These are phyloP conservation scores for Thelonectria olida DNA, from an alignment of 2,329 filamentous ascomycete species.

Conservation along the genomic window DNA sequence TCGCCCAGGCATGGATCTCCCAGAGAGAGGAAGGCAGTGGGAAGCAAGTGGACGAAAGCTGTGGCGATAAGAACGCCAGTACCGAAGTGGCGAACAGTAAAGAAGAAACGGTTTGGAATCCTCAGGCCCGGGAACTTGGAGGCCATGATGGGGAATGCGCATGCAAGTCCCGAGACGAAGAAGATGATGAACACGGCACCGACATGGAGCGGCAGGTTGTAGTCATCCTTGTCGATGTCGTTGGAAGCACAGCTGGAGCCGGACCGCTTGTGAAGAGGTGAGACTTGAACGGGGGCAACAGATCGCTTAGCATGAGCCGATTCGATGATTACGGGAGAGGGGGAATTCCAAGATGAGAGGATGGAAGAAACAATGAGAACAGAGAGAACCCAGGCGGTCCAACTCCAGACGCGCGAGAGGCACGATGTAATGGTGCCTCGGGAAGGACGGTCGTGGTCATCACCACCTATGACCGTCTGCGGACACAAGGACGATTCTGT, in stretches of 20 bases:
- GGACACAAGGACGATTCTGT: constrained; percentile 45
- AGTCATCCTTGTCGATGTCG: constrained; percentile 48
- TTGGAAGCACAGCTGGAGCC: constrained; percentile 40
- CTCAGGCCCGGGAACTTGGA: constrained; percentile 59
- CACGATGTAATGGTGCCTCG: constrained; percentile 42
- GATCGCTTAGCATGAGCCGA: constrained; percentile 13
- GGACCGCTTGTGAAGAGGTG: constrained; percentile 37
- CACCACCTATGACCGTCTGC: constrained; percentile 49
- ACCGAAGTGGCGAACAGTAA: constrained; percentile 73
- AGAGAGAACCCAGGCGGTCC: constrained; percentile 53
- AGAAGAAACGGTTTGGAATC: constrained; percentile 65
- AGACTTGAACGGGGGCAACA: constrained; percentile 18
- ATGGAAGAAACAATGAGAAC: constrained; percentile 50
- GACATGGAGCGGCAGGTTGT: constrained; percentile 67
- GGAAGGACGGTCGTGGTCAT: constrained; percentile 49
- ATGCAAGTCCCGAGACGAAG: constrained; percentile 57
- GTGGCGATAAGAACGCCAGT: constrained; percentile 81
- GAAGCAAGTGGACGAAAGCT: constrained; percentile 80
- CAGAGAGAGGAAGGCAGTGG: constrained; percentile 71
- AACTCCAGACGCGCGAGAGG: constrained; percentile 48
- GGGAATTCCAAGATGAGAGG: constrained; percentile 36
- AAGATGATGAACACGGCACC: constrained; percentile 64
- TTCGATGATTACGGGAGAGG: constrained; percentile 7
- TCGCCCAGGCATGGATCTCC: constrained; percentile 73
- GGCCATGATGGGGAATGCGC: constrained; percentile 64